A percentile compares a stretch with the other conserved stretches of the same genome.
phyloP scores from a whole-genome alignment of 2,329 filamentous ascomycete genomes.

The Paecilomyces niveus region DNA sequence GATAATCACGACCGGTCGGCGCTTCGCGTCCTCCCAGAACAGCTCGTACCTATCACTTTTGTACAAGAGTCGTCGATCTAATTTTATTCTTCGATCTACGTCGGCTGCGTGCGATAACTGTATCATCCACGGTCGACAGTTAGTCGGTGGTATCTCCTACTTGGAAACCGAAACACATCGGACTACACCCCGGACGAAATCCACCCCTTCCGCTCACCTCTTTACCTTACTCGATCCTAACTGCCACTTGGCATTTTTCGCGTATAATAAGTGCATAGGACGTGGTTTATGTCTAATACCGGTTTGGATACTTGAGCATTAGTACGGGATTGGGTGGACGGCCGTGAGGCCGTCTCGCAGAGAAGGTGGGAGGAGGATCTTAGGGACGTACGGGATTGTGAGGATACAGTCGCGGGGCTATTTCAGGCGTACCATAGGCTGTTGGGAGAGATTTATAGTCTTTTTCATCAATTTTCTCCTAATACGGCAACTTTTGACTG shows the following conservation, averaged over 20 bases:
- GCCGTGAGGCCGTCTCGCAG: constrained; percentile 30
- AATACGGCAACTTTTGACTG: not conserved
- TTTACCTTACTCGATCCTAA: not conserved
- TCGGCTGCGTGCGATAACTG: not conserved
- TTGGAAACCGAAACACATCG: not conserved
- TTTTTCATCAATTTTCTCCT: not conserved
- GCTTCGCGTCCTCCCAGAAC: not conserved
- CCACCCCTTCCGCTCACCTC: not conserved
- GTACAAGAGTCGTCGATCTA: not conserved
- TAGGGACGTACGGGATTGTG: constrained; percentile 11
- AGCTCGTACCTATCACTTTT: not conserved
- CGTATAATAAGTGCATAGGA: not conserved
- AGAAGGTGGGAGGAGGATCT: constrained; percentile 21
- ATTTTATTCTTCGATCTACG: not conserved
- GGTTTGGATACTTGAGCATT: constrained; percentile 8
- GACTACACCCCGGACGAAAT: not conserved
- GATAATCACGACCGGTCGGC: not conserved
- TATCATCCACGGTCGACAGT: not conserved
- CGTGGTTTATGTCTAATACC: not conserved
- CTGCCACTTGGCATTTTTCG: not conserved
- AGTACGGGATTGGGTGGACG: constrained; percentile 23
- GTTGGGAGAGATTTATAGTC: not conserved
- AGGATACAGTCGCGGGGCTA: not conserved
- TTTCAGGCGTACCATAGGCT: not conserved
- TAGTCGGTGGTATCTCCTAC: not conserved